Evolutionary conservation across 2,329 filamentous ascomycete species (phyloP).

Genomic region (Fusarium multiceps): DNA sequence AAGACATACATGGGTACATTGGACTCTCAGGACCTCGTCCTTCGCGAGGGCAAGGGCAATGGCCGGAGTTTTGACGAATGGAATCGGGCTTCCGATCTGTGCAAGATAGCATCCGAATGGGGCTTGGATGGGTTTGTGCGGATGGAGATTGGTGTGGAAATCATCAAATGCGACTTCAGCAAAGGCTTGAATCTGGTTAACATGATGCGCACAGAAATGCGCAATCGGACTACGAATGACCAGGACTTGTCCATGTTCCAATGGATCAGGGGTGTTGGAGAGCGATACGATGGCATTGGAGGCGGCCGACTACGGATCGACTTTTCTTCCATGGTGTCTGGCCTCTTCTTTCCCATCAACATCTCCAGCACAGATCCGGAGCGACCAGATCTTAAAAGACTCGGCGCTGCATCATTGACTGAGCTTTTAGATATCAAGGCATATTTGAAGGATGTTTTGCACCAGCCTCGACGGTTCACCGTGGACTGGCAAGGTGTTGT

Average conservation of each 20-base stretch:
- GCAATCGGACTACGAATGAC: constrained; percentile 28
- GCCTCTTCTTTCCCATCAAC: constrained; percentile 63
- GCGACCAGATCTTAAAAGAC: constrained; percentile 50
- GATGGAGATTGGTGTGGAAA: constrained; percentile 77
- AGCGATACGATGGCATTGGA: constrained; percentile 60
- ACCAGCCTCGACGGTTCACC: constrained; percentile 45
- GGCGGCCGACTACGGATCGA: constrained; percentile 57
- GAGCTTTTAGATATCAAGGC: constrained; percentile 53
- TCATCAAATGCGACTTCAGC: constrained; percentile 74
- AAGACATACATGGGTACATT: constrained; percentile 74
- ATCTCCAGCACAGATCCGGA: constrained; percentile 55
- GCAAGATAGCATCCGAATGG: constrained; percentile 63
- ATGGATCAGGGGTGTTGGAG: constrained; percentile 55
- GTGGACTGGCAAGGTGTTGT: constrained; percentile 74
- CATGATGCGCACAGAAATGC: constrained; percentile 44
- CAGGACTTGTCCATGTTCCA: constrained; percentile 51
- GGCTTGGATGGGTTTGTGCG: constrained; percentile 74
- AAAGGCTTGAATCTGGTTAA: constrained; percentile 54
- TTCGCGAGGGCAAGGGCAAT: constrained; percentile 57
- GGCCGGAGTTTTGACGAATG: constrained; percentile 54
- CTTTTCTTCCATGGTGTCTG: constrained; percentile 63
- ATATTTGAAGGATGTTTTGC: constrained; percentile 59
- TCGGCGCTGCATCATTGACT: constrained; percentile 44
- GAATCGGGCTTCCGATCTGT: constrained; percentile 65
- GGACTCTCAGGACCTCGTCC: constrained; percentile 72